A percentile compares a stretch with the other conserved stretches of the same genome.
These are phyloP conservation scores for Trametes maxima DNA, from an alignment of 768 basidiomycete species.

Conservation along the genomic window DNA sequence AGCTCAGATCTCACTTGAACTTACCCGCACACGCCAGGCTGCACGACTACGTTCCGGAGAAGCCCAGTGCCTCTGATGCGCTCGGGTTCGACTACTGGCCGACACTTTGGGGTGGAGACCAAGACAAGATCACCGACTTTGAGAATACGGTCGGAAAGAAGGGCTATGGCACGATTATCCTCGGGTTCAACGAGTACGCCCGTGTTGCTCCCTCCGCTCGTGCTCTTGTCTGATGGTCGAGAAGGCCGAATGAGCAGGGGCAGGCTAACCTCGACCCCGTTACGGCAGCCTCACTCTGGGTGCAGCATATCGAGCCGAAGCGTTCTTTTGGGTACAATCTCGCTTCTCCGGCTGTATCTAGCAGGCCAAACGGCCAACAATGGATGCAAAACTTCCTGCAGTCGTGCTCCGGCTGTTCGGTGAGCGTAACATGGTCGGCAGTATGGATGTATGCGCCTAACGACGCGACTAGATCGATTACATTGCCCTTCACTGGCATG, in stretches of 20 bases:
- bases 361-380: constrained; percentile 50
- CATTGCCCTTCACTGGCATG: constrained; percentile 73
- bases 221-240: not conserved
- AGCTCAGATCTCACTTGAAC: not conserved
- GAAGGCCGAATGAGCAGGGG: constrained; percentile 64
- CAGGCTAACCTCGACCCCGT: constrained; percentile 63
- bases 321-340: constrained; percentile 56
- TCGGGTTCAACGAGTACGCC: constrained; percentile 77
- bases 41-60: constrained; percentile 68
- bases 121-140: constrained; percentile 48
- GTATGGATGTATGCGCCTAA: not conserved
- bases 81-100: constrained; percentile 58
- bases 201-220: not conserved
- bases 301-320: constrained; percentile 61
- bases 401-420: constrained; percentile 43
- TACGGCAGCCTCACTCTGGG: constrained; percentile 59
- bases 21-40: constrained; percentile 36
- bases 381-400: constrained; percentile 69
- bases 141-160: constrained; percentile 43
- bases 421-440: not conserved
- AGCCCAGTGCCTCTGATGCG: constrained; percentile 41
- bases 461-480: constrained; percentile 47
- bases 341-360: constrained; percentile 72
- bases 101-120: constrained; percentile 70
- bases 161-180: constrained; percentile 52